phyloP scores from a whole-genome alignment of 306 rosid species.

The Cotoneaster glaucophyllus region DNA sequence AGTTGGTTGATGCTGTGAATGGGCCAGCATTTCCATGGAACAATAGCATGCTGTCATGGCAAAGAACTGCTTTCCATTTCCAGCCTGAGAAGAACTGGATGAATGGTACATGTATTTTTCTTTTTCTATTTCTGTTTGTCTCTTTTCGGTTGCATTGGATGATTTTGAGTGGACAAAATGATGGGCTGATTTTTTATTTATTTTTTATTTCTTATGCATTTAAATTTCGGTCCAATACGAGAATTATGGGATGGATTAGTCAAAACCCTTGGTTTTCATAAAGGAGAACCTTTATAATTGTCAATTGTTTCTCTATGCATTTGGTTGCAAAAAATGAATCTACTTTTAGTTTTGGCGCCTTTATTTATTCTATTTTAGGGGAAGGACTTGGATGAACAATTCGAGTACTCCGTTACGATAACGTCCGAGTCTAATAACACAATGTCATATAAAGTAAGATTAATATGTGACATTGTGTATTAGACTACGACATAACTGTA shows the following conservation, averaged over 20 bases:
- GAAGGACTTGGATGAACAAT: too few relatives aligned
- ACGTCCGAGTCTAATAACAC: too few relatives aligned
- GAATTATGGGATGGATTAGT: neutral
- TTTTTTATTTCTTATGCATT: neutral
- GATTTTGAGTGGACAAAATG: neutral
- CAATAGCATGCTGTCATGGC: slow-evolving; percentile 75
- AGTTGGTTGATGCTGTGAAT: neutral
- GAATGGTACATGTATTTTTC: slow-evolving; percentile 47
- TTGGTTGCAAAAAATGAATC: neutral
- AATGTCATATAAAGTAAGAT: too few relatives aligned
- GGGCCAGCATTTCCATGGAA: slow-evolving; percentile 53
- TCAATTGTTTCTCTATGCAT: neutral
- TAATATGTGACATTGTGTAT: too few relatives aligned
- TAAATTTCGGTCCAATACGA: neutral
- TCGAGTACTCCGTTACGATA: too few relatives aligned
- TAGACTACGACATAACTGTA: too few relatives aligned
- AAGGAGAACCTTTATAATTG: neutral
- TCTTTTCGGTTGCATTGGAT: neutral
- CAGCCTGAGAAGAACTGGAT: slow-evolving; percentile 92
- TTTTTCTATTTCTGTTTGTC: neutral
- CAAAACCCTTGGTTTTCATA: neutral
- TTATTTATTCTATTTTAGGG: neutral
- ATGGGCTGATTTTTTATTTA: neutral
- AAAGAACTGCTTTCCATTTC: slow-evolving; percentile 80
- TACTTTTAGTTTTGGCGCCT: neutral